phyloP scores from a whole-genome alignment of 1,284 basidiomycete species.

The Hortiboletus rubellus region DNA sequence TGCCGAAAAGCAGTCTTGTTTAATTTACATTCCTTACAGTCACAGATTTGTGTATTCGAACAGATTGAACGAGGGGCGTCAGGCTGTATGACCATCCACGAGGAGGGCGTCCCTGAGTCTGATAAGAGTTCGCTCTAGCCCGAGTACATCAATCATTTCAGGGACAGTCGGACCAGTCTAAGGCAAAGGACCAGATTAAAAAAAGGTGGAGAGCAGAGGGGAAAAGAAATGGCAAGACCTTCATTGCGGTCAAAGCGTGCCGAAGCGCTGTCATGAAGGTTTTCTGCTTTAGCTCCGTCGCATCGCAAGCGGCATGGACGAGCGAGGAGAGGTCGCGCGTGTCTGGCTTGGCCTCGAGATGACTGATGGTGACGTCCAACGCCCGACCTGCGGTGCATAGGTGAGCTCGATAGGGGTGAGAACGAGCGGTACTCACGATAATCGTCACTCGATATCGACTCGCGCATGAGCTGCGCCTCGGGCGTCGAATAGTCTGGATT shows the following conservation, averaged over 20 bases:
- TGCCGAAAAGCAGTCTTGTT: no score
- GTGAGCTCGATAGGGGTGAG: background rate
- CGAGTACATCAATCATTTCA: constrained; percentile 46
- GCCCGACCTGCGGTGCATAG: constrained; percentile 18
- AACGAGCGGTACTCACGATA: constrained; percentile 40
- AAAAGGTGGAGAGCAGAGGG: background rate
- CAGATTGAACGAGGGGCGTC: background rate
- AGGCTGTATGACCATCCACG: background rate
- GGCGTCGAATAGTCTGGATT: constrained; percentile 58
- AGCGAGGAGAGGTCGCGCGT: constrained; percentile 37
- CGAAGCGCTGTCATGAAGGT: constrained; percentile 70
- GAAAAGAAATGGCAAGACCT: constrained; percentile 58
- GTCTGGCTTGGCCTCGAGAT: constrained; percentile 11
- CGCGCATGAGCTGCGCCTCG: constrained; percentile 59
- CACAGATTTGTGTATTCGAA: no score
- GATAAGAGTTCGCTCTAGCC: constrained; percentile 35
- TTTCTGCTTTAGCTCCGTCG: constrained; percentile 47
- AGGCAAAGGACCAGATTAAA: background rate
- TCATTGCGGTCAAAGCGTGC: constrained; percentile 77
- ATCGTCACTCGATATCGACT: constrained; percentile 41
- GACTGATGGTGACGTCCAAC: constrained; percentile 16
- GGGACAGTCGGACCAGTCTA: constrained; percentile 52
- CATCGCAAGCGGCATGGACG: constrained; percentile 49
- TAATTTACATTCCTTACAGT: no score
- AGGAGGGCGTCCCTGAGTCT: constrained; percentile 31